These are phyloP conservation scores for Phaeosphaeriaceae sp. DNA, from an alignment of 2,329 filamentous ascomycete species.

Conservation along the genomic window DNA sequence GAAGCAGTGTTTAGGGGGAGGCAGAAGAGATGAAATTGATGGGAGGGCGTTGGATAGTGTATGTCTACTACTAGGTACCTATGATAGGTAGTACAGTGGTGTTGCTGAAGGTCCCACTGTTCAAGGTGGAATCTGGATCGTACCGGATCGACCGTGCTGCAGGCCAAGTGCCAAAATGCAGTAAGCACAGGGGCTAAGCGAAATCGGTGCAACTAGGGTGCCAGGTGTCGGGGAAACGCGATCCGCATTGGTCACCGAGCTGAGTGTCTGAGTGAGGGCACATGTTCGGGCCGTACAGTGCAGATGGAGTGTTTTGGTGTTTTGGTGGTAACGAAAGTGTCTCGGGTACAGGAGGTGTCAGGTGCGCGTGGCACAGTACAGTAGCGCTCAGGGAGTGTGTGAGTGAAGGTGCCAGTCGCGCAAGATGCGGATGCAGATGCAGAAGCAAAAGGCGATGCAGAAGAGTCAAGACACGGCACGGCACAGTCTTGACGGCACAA, in stretches of 20 bases:
- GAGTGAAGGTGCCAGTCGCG: background rate
- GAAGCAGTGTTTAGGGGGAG: no score
- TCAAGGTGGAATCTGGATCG: background rate
- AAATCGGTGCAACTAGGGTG: background rate
- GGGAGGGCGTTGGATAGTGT: no score
- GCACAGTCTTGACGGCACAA: no score
- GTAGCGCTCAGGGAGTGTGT: no score
- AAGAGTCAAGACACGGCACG: no score
- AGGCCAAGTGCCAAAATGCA: background rate
- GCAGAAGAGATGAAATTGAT: no score
- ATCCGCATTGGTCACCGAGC: background rate
- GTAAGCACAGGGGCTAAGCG: constrained; percentile 1
- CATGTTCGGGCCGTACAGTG: constrained; percentile 2
- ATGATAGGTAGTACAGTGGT: no score
- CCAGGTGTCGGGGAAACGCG: background rate
- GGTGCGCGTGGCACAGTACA: background rate
- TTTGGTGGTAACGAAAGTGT: background rate
- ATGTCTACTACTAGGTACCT: no score
- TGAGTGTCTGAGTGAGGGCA: background rate
- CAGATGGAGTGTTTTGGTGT: background rate
- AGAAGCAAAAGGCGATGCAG: background rate
- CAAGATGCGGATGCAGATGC: background rate
- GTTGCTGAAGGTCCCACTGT: no score
- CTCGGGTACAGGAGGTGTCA: background rate
- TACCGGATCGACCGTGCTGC: background rate